Base-by-base conservation (phyloP, 2,329 filamentous ascomycete genomes). In the Epichloe gansuensis region DNA sequence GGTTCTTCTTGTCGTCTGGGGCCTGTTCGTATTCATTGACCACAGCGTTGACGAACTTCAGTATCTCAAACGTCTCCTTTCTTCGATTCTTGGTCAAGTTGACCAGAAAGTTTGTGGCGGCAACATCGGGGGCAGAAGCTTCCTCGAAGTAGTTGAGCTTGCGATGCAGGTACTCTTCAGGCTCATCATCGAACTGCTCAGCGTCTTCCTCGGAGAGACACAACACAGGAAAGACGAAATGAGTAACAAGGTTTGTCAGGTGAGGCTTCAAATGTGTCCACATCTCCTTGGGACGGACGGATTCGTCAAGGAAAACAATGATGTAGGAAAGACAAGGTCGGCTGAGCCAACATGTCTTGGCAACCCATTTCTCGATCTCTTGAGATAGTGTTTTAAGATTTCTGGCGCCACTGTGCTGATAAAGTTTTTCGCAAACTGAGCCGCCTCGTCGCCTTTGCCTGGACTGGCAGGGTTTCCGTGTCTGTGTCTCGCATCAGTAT, bases 111-210 rank as follows among this genome's bases (percentile, higher is more conserved):
- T 96, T 97, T 15, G 91, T 96, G 4, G 93, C 93, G 3, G 93
- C 88, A 53, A 97, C 88, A 67, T 97, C 93, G 6, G 93, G 93
- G 15, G 93, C 85, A 0, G 91, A 95, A 4, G 95, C 88, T 65
- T 98, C 93, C 69, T 98, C 93, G 67, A 95, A 98, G 65, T 91
- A 96, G 70, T 97, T 98, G 55, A 98, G 77, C 69, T 96, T 97
- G 53, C 93, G 83, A 73, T 98, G 93, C 42, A 98, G 81, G 66
- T 97, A 98, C 69, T 98, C 93, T 57, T 93, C 88, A 5, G 93
- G 93, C 64, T 98, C 90, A 12, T 91, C 86, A 65, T 95, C 83
- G 65, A 98, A 98, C 60, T 95, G 82, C 67, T 95, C 89, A 48
- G 96, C 78, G 62, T 98, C 93, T 56, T 97, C 91, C 57, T 91